Evolutionary conservation across 2,329 filamentous ascomycete species (phyloP).

Genomic region (Colletotrichum phormii): DNA sequence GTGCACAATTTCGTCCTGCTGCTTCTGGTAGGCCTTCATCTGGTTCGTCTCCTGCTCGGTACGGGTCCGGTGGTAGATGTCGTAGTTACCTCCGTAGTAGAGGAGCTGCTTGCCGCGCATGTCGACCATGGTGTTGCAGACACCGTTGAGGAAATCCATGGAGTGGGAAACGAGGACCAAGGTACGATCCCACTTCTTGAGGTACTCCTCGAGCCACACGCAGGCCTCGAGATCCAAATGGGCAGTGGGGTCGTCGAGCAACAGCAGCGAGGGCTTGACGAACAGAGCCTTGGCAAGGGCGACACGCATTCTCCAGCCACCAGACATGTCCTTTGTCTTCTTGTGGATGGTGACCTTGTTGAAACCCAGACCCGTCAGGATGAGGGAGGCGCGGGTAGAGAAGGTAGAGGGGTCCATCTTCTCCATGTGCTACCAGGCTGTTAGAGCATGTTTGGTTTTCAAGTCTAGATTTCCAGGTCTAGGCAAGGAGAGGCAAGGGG

Average conservation of each 20-base stretch:
- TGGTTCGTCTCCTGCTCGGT: constrained; percentile 96
- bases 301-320: constrained; percentile 99
- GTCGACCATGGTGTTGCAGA: constrained; percentile 98
- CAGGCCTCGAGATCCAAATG: constrained; percentile 99
- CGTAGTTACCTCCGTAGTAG: constrained; percentile 99
- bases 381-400: constrained; percentile 92
- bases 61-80: constrained; percentile 95
- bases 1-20: constrained; percentile 98
- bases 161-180: constrained; percentile 97
- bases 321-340: constrained; percentile 99
- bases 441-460: constrained; percentile 21
- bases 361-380: constrained; percentile 98
- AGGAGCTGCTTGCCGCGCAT: constrained; percentile 90
- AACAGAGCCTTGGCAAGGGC: constrained; percentile 97
- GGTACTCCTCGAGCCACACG: constrained; percentile 99
- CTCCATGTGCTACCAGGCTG: constrained; percentile 84
- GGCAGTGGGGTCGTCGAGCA: constrained; percentile 97
- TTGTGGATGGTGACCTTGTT: constrained; percentile 98
- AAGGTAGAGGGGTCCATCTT: constrained; percentile 99
- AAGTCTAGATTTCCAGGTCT: not conserved
- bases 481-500: too few relatives aligned
- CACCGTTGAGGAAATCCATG: constrained; percentile 99
- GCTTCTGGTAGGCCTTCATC: constrained; percentile 98
- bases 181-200: constrained; percentile 99
- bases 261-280: constrained; percentile 94